Evolutionary conservation across 169 alveolate genomes (phyloP).

Genomic region (Besnoitia besnoiti): DNA sequence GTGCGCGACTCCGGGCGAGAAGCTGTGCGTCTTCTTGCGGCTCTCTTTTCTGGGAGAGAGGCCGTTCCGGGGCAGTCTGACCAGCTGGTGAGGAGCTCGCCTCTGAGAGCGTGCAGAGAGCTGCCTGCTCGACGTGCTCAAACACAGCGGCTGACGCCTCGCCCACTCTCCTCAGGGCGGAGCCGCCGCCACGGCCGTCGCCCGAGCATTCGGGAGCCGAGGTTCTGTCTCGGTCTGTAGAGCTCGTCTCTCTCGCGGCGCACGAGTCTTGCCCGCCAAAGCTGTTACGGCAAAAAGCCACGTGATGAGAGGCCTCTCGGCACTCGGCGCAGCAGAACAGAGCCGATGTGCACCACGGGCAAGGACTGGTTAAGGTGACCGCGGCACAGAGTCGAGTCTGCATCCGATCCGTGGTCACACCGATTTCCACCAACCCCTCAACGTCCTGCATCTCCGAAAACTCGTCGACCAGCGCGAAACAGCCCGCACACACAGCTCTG

Average conservation of each 20-base stretch:
- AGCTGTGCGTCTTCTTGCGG: too few relatives aligned
- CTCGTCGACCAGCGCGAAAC: neutral
- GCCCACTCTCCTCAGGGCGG: neutral
- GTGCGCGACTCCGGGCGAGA: too few relatives aligned
- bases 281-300: neutral
- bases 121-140: neutral
- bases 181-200: neutral
- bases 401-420: neutral
- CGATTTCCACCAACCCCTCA: neutral
- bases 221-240: neutral
- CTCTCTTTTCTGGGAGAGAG: too few relatives aligned
- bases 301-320: slow-evolving; percentile 11
- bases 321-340: neutral
- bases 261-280: neutral
- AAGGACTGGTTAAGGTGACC: neutral
- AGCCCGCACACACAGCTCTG: slow-evolving; percentile 5
- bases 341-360: neutral
- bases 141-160: neutral
- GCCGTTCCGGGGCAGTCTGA: too few relatives aligned
- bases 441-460: neutral
- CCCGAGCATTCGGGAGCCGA: neutral
- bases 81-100: neutral
- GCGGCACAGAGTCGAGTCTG: neutral
- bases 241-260: neutral
- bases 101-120: neutral